Evolutionary conservation across 805 yeast species (phyloP), one percentile per base, ranked within the genome.

Genomic region (Pichia cabralensis): DNA sequence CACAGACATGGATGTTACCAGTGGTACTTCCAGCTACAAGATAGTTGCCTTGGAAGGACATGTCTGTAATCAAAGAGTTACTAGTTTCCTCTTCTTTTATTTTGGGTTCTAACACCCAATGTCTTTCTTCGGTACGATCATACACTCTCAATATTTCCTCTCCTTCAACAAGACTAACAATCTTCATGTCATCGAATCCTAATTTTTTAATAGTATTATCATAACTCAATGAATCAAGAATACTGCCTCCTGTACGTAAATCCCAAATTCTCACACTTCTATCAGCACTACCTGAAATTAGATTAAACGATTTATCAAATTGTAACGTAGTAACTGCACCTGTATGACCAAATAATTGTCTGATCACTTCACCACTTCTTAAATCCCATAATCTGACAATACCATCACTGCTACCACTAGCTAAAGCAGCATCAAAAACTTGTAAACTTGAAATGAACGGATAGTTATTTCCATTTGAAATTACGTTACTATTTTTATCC

Each of bases 401-500:
- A 1, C 89, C 89, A 53, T 80, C 89, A 13, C 74, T 73, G 0
- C 86, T 76, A 33, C 89, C 92, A 0, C 85, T 73, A 0, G 89
- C 89, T 43, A 80, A 57, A 0, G 88, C 89, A 0, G 84, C 82
- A 47, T 78, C 84, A 47, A 65, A 74, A 39, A 80, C 74, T 52
- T 80, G 88, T 22, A 80, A 50, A 0, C 82, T 77, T 1, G 82
- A 79, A 28, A 80, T 69, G 39, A 72, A 69, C 3, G 74, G 72
- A 20, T 47, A 42, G 13, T 35, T 29, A 22, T 39, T 31, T 14
- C 30, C 33, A 29, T 34, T 34, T 13, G n/a, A 11, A 13, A 16
- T 24, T 17, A 32, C 32, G 10, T 18, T 20, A 17, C 22, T 31
- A 8, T 13, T 31, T 8, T 31, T 52, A n/a, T 43, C 40, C 17